Conservation (phyloP, 1,284 basidiomycete genomes). For the Trametes hirsuta region DNA sequence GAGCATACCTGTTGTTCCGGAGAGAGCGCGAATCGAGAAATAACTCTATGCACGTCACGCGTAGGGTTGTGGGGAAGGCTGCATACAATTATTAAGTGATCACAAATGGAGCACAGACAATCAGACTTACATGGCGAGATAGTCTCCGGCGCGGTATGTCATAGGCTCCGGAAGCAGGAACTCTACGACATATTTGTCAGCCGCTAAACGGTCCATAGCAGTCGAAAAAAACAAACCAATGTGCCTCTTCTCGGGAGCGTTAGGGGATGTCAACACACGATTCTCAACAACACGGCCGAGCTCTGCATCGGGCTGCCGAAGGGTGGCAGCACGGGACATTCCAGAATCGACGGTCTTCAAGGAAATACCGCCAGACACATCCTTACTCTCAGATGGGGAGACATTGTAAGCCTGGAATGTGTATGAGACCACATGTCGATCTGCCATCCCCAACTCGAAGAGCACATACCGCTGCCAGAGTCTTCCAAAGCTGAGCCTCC, state of each 20-base stretch:
- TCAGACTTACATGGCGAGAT: constrained; percentile 46
- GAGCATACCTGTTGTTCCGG: constrained; percentile 44
- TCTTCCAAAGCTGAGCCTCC: constrained; percentile 45
- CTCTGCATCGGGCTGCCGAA: constrained; percentile 44
- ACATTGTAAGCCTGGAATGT: constrained; percentile 37
- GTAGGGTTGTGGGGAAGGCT: constrained; percentile 46
- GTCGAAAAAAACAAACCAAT: constrained; percentile 40
- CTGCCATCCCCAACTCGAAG: background rate
- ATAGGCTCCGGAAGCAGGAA: constrained; percentile 48
- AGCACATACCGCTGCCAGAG: constrained; percentile 37
- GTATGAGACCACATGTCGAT: background rate
- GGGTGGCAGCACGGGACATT: constrained; percentile 39
- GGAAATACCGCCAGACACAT: constrained; percentile 26
- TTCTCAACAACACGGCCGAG: constrained; percentile 47
- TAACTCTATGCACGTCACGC: constrained; percentile 43
- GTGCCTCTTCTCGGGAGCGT: constrained; percentile 46
- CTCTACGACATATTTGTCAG: constrained; percentile 30
- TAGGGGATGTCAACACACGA: constrained; percentile 42
- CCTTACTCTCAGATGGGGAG: constrained; percentile 20
- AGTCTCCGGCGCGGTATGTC: constrained; percentile 50
- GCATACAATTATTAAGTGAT: background rate
- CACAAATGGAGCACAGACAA: background rate
- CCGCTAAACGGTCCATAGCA: constrained; percentile 22
- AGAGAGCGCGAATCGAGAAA: constrained; percentile 43
- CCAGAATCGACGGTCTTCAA: constrained; percentile 40